Conservation (phyloP, 2,329 filamentous ascomycete species). For the Phyllachora maydis region DNA sequence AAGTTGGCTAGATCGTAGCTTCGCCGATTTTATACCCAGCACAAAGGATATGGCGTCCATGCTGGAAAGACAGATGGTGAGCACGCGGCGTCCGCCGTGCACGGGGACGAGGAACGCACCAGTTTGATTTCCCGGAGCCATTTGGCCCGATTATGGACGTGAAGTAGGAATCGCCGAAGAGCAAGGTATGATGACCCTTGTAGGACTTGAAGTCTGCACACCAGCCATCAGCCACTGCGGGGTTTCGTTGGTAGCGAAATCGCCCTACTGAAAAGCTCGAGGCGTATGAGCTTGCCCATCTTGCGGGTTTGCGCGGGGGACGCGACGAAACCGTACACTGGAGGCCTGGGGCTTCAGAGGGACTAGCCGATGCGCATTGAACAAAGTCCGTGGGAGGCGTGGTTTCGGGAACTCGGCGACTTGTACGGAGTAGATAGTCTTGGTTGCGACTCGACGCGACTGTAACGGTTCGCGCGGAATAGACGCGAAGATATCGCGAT, state of each 20-base stretch:
- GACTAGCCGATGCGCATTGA: too few species aligned
- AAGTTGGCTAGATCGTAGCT: conserved; percentile 81
- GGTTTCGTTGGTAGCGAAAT: conserved; percentile 1
- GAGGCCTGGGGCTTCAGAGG: too few species aligned
- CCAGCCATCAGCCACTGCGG: conserved; percentile 3
- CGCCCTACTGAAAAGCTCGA: conserved; percentile 75
- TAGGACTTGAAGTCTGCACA: conserved; percentile 91
- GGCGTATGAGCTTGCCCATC: conserved; percentile 91
- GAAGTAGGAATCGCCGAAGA: conserved; percentile 96
- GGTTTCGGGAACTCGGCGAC: too few species aligned
- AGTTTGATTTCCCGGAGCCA: conserved; percentile 98
- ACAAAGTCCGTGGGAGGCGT: too few species aligned
- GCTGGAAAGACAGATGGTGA: conserved; percentile 19
- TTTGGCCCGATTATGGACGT: conserved; percentile 98
- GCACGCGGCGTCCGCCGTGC: conserved; percentile 1
- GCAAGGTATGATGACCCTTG: conserved; percentile 82
- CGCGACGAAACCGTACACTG: too few species aligned
- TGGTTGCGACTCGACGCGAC: too few species aligned
- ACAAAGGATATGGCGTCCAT: conserved; percentile 99
- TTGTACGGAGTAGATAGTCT: too few species aligned
- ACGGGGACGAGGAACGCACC: conserved; percentile 28
- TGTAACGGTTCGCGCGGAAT: too few species aligned
- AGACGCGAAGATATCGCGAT: too few species aligned
- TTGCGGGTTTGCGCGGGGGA: conserved; percentile 15
- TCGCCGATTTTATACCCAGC: conserved; percentile 95